These are phyloP conservation scores for Centaurea solstitialis DNA, from an alignment of 129 eudicot species.

Conservation along the genomic window DNA sequence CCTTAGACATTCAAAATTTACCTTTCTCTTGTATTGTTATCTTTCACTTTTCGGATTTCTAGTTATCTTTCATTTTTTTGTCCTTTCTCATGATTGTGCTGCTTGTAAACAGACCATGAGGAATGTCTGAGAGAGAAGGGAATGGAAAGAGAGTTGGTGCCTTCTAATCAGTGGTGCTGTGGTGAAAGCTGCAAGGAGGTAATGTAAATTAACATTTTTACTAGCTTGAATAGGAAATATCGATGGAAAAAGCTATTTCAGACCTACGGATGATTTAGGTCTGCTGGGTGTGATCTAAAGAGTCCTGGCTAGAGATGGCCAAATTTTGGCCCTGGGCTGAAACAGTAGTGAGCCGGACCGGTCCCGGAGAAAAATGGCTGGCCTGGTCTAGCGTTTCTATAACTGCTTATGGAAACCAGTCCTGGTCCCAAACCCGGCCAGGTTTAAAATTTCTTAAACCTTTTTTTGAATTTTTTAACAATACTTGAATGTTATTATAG, in stretches of 20 bases:
- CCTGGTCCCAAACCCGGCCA: too few relatives aligned
- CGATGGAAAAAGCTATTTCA: not conserved
- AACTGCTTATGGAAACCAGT: too few relatives aligned
- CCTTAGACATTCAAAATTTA: not conserved
- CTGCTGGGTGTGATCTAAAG: too few relatives aligned
- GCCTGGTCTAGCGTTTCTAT: too few relatives aligned
- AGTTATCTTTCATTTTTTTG: not conserved
- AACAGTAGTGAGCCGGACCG: too few relatives aligned
- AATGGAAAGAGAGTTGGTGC: constrained; percentile 24
- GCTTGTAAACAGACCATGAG: constrained; percentile 67
- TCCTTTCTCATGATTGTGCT: constrained; percentile 9
- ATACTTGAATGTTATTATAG: too few relatives aligned
- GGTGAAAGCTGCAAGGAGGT: constrained; percentile 77
- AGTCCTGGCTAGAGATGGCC: too few relatives aligned
- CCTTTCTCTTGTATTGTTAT: not conserved
- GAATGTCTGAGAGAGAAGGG: constrained; percentile 54
- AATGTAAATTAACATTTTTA: constrained; percentile 11
- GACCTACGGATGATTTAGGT: too few relatives aligned
- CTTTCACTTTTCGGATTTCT: not conserved
- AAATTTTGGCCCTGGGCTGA: too few relatives aligned
- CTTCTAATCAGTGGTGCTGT: constrained; percentile 73
- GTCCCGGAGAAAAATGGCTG: too few relatives aligned
- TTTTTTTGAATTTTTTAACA: too few relatives aligned
- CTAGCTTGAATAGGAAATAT: constrained; percentile 14
- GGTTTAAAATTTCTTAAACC: too few relatives aligned